Evolutionary conservation across 768 basidiomycete genomes (phyloP).

Genomic region (Leucocoprinus sp.): DNA sequence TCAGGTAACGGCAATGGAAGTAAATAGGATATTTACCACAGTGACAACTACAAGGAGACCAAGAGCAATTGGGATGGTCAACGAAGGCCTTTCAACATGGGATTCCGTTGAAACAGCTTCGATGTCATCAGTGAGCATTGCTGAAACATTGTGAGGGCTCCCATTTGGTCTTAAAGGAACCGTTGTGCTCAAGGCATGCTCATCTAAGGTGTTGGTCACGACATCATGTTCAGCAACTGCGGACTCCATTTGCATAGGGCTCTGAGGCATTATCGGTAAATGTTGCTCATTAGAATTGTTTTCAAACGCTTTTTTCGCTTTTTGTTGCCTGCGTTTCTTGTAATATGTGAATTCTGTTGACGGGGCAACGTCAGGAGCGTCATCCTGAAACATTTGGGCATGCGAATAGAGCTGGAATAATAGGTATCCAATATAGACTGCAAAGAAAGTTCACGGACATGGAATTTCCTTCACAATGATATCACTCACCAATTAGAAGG

Average conservation of each 20-base stretch:
- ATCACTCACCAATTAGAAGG: slow-evolving; percentile 57
- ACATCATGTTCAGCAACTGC: neutral
- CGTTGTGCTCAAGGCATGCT: neutral
- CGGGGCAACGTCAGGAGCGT: slow-evolving; percentile 26
- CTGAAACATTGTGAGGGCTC: neutral
- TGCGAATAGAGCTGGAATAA: slow-evolving; percentile 77
- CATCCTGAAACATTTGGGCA: slow-evolving; percentile 54
- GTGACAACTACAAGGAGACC: slow-evolving; percentile 51
- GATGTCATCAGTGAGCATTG: neutral
- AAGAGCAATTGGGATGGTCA: slow-evolving; percentile 49
- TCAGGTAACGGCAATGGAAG: slow-evolving; percentile 17
- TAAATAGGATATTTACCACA: slow-evolving; percentile 36
- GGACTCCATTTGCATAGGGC: neutral
- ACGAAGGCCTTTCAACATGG: slow-evolving; percentile 40
- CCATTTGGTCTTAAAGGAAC: neutral
- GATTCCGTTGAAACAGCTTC: slow-evolving; percentile 23
- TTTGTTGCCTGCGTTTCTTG: slow-evolving; percentile 16
- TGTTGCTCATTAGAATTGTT: neutral
- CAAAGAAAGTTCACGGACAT: slow-evolving; percentile 22
- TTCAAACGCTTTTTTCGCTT: slow-evolving; percentile 7
- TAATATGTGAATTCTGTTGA: slow-evolving; percentile 30
- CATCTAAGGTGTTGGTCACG: neutral
- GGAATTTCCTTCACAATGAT: neutral
- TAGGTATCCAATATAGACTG: slow-evolving; percentile 72
- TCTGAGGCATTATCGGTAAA: neutral